Percentiles rank a stretch among this genome's conserved stretches.
Evolutionary conservation across 805 yeast species (phyloP).

Genomic region (Pachysolen tannophilus): DNA sequence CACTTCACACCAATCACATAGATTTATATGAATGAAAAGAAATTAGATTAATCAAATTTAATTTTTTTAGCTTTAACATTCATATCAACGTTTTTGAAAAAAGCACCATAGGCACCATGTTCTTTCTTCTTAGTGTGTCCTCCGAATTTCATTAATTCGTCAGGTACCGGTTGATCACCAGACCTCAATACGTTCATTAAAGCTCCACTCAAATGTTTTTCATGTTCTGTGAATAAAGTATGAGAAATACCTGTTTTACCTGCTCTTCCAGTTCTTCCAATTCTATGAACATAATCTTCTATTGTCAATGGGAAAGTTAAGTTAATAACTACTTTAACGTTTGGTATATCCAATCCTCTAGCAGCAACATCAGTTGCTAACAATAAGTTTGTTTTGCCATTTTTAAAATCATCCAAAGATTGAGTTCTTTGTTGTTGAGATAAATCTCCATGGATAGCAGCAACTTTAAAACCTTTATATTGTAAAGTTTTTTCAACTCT

Average conservation of each 20-base stretch:
- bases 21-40: too few relatives aligned
- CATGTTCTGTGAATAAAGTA: conserved; percentile 93
- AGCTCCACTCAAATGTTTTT: conserved; percentile 93
- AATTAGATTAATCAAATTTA: conserved; percentile 66
- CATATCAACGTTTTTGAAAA: conserved; percentile 88
- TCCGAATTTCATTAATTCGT: conserved; percentile 88
- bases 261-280: conserved; percentile 98
- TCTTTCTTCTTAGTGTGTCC: conserved; percentile 97
- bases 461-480: conserved; percentile 69
- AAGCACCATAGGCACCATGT: conserved; percentile 97
- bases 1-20: too few relatives aligned
- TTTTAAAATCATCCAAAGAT: conserved; percentile 80
- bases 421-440: conserved; percentile 86
- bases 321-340: conserved; percentile 91
- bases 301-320: conserved; percentile 94
- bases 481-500: conserved; percentile 74
- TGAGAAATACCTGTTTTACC: conserved; percentile 93
- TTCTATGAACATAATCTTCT: conserved; percentile 95
- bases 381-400: conserved; percentile 65
- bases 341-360: conserved; percentile 95
- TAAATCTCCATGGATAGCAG: conserved; percentile 95
- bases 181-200: conserved; percentile 86
- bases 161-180: conserved; percentile 94
- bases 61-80: conserved; percentile 82
- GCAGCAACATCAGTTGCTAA: conserved; percentile 99